Percentiles rank a stretch among this genome's conserved stretches.
These are phyloP conservation scores for Evernia prunastri DNA, from an alignment of 495 filamentous ascomycete species.

Conservation along the genomic window DNA sequence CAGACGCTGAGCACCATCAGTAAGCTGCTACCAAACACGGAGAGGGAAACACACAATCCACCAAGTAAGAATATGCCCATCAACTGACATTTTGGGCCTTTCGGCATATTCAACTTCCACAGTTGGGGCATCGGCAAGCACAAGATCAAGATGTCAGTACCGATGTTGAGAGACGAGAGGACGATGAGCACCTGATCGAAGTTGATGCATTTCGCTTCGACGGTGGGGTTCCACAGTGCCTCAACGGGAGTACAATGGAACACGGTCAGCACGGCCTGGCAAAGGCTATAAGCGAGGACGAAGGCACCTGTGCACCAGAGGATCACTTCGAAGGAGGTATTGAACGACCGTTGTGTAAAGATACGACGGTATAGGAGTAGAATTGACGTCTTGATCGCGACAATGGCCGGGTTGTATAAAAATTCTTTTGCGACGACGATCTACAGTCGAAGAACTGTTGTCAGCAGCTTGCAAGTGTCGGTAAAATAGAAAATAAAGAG, in stretches of 20 bases:
- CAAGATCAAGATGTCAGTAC: neutral
- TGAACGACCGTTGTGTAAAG: neutral
- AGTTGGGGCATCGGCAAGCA: conserved; percentile 3
- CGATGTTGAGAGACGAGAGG: neutral
- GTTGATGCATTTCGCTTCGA: conserved; percentile 2
- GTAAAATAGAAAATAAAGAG: no score
- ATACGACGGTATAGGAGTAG: conserved; percentile 7
- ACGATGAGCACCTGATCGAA: conserved; percentile 3
- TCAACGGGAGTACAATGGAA: conserved; percentile 3
- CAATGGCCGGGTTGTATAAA: conserved; percentile 1
- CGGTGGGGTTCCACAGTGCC: conserved; percentile 3
- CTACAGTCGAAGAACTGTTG: neutral
- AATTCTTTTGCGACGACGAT: neutral
- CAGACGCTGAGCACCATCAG: neutral
- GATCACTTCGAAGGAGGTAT: neutral
- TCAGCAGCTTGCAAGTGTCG: no score
- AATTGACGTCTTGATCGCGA: conserved; percentile 8
- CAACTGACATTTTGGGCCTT: neutral
- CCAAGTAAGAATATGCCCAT: conserved; percentile 3
- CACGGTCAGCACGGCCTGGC: neutral
- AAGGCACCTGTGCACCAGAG: conserved; percentile 7
- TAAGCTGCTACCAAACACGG: neutral
- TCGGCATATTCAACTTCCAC: conserved; percentile 6
- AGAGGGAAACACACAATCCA: neutral
- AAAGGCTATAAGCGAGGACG: conserved; percentile 1